Evolutionary conservation across 176 grass and related monocot genomes (phyloP), one percentile per base, ranked within the genome.

Genomic region (Oryza glaberrima): DNA sequence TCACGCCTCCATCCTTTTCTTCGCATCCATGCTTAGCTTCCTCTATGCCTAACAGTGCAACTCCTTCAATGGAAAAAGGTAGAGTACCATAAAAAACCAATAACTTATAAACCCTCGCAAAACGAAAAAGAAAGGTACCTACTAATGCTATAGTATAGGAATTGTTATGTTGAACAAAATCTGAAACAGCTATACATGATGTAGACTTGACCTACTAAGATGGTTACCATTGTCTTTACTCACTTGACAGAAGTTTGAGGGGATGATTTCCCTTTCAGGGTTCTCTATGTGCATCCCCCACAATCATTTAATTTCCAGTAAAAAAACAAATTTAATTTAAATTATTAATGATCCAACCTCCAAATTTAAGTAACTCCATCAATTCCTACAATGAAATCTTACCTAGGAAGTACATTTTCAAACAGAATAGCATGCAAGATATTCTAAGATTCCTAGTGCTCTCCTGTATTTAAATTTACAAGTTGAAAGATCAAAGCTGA

Each of bases 1-100:
- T 92, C 32, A 86, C 86, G 52, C 3, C 76, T 34, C 32, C 67
- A 82, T 83, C 75, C 48, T 70, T 88, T 86, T 91, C 93, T 77
- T 95, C 80, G 12, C 64, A 52, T 83, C 23, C 87, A 44, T 66
- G 81, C 51, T 88, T 90, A 56, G 91, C 72, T 77, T 92, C 96
- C 81, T 89, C 91, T 43, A 73, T 68, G 73, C 43, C 81, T 67
- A 87, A 81, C 17, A 70, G 34, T 16, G 60, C 8, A 81, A 86
- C 64, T 65, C 76, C 89, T 98, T 83, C 65, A 82, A 81, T 83
- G 47, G 67, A 49, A 65, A 86, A 70, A 43, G 49, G n/a, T 6
- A 22, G 6, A 13, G 77, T 68, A 44, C 7, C 43, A 44, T 44
- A 44, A 44, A 82, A 83, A 82, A 56, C 49, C 12, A 20, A 17